Evolutionary conservation across 495 filamentous ascomycete genomes (phyloP), one percentile per base, ranked within the genome.

Genomic region (Penicillium cinerascens): DNA sequence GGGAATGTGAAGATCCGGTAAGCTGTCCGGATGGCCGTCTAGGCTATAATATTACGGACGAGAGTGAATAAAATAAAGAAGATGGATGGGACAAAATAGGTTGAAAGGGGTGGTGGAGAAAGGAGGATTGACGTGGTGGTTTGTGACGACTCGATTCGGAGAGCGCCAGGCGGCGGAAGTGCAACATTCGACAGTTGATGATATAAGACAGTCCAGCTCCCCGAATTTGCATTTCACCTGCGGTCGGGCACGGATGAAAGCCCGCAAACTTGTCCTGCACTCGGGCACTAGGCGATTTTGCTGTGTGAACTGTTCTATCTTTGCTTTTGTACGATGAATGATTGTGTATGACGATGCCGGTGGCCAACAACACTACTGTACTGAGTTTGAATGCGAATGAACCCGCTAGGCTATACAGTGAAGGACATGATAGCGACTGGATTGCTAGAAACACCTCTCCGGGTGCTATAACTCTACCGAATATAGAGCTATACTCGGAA

Each of bases 91-190:
- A 36, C 18, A 27, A 48, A 38, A 25, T 21, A 42, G 11, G 23
- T 27, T 26, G 37, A 50, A n/a, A 13, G 37, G 22, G 22, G 33
- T 38, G 39, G 47, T 35, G 16, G 39, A 44, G 51, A 44, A 47
- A 47, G 45, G 35, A 41, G 22, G 44, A 38, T 21, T 47, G 47
- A 60, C 25, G 67, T 66, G 59, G 64, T 58, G 49, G 59, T 57
- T 59, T 55, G 61, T 70, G 69, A 64, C 69, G 64, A 59, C 56
- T 57, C 49, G 54, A 61, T 70, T 65, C 68, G 71, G 70, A 64
- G 70, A 67, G 61, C 65, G 70, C 48, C 51, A 73, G 67, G 65
- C 60, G 67, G 65, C 60, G 58, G 55, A 56, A 67, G 71, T 66
- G 72, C 69, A 74, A 67, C 55, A 55, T 49, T 54, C 40, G 22